These are phyloP conservation scores for Krasilnikovozyma curviuscula DNA, from an alignment of 768 basidiomycete genomes.

Conservation along the genomic window DNA sequence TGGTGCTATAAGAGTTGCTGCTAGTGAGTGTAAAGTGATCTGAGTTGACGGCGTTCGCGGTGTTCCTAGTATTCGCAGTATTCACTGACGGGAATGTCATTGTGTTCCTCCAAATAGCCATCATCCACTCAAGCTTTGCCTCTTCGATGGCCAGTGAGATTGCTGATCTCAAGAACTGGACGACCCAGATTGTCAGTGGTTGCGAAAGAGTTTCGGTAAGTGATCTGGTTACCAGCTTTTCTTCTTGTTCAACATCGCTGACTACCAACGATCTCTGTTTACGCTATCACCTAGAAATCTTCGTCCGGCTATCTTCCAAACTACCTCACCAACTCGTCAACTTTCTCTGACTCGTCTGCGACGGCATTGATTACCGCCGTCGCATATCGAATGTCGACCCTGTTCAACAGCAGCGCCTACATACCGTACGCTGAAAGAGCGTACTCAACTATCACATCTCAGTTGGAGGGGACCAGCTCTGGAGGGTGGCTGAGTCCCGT, in stretches of 20 bases:
- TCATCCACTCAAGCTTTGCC: constrained; percentile 31
- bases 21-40: too few relatives aligned
- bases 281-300: too few relatives aligned
- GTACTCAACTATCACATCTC: constrained; percentile 15
- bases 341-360: constrained; percentile 54
- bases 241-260: too few relatives aligned
- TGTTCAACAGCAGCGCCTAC: constrained; percentile 29
- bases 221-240: too few relatives aligned
- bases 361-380: constrained; percentile 57
- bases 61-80: too few relatives aligned
- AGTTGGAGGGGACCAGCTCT: not conserved
- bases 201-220: too few relatives aligned
- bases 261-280: too few relatives aligned
- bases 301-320: constrained; percentile 38
- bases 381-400: constrained; percentile 50
- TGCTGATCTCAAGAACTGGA: constrained; percentile 19
- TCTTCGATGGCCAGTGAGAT: constrained; percentile 15
- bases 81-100: too few relatives aligned
- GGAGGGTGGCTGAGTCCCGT: constrained; percentile 56
- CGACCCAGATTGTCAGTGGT: constrained; percentile 16
- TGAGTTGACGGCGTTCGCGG: too few relatives aligned
- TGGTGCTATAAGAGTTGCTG: constrained; percentile 65
- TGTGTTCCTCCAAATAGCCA: not conserved
- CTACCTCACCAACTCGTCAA: constrained; percentile 39
- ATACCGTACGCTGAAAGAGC: constrained; percentile 39